Evolutionary conservation across 495 filamentous ascomycete genomes (phyloP).

Genomic region (Penicillium desertorum): DNA sequence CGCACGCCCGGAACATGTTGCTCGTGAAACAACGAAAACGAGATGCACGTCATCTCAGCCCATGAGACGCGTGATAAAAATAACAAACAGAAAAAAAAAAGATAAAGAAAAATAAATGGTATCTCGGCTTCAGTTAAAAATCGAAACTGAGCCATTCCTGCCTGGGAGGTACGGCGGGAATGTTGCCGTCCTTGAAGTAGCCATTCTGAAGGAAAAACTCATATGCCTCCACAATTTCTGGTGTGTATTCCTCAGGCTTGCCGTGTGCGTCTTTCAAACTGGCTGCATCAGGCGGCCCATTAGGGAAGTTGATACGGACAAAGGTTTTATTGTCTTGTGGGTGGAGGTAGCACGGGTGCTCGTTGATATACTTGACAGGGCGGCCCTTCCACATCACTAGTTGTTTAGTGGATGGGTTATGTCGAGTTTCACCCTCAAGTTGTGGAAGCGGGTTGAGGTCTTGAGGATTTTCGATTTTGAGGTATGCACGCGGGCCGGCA

Average conservation of each 20-base stretch:
- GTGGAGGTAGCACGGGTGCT: slow-evolving; percentile 51
- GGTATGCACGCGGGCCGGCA: slow-evolving; percentile 32
- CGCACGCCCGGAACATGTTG: background rate
- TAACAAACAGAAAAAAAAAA: background rate
- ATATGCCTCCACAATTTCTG: slow-evolving; percentile 58
- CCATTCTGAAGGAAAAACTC: slow-evolving; percentile 58
- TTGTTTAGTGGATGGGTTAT: slow-evolving; percentile 36
- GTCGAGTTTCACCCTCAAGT: slow-evolving; percentile 39
- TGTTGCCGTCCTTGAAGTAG: slow-evolving; percentile 58
- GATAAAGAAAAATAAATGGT: background rate
- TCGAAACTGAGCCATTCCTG: slow-evolving; percentile 71
- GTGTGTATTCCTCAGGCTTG: slow-evolving; percentile 42
- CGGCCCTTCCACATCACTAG: slow-evolving; percentile 55
- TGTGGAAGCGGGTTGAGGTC: slow-evolving; percentile 40
- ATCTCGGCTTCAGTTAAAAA: slow-evolving; percentile 45
- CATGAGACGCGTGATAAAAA: background rate
- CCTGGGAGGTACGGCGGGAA: slow-evolving; percentile 72
- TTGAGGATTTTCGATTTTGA: slow-evolving; percentile 33
- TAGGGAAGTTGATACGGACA: slow-evolving; percentile 65
- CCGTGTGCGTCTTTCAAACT: slow-evolving; percentile 40
- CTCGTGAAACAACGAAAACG: background rate
- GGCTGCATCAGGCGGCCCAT: slow-evolving; percentile 61
- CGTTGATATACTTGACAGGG: slow-evolving; percentile 52
- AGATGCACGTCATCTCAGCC: background rate
- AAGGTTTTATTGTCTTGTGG: slow-evolving; percentile 47